Base-by-base conservation (phyloP, 306 rosid species). In the Datisca glomerata region DNA sequence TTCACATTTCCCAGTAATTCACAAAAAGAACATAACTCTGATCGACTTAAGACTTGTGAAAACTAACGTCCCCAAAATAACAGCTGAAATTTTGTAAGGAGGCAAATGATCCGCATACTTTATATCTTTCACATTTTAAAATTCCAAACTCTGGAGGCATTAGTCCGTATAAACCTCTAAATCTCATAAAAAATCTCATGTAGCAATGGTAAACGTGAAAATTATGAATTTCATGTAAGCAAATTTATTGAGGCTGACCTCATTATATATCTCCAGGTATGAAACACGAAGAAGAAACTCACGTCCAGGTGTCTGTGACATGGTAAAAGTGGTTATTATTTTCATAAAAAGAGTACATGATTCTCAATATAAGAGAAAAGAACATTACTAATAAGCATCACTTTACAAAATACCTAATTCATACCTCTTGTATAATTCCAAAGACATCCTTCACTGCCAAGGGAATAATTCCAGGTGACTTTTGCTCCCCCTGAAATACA, bases 391-490 rank as follows among this genome's bases (percentile, higher is more conserved):
- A 32, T 35, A 23, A n/a, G 8, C 24, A 24, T 11, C 8, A 37
- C 32, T 12, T 51, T 34, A 27, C 32, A 23, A 8, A 59, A 18
- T 35, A 53, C 32, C 18, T 32, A 39, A 57, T 23, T 17, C 24
- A 23, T 55, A 79, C 94, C 86, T 84, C 94, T 51, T 84, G 94
- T 67, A 84, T 84, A 38, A 79, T 79, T 62, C 92, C 63, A 21
- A 84, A 84, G 43, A 84, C 94, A 57, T 84, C 94, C 72, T 84
- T 84, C 55, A 84, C 83, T 22, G 94, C 80, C 40, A 84, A 68
- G 21, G 94, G 94, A 57, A 84, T 84, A 21, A 84, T 43, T 63
- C 94, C 94, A n/a, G 94, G 94, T 54, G 94, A 84, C 67, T 84
- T 84, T 40, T 84, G 94, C 76, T 73, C 92, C 18, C 94, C 94